Conservation (phyloP, 768 basidiomycete species). For the Leucocoprinus birnbaumii region DNA sequence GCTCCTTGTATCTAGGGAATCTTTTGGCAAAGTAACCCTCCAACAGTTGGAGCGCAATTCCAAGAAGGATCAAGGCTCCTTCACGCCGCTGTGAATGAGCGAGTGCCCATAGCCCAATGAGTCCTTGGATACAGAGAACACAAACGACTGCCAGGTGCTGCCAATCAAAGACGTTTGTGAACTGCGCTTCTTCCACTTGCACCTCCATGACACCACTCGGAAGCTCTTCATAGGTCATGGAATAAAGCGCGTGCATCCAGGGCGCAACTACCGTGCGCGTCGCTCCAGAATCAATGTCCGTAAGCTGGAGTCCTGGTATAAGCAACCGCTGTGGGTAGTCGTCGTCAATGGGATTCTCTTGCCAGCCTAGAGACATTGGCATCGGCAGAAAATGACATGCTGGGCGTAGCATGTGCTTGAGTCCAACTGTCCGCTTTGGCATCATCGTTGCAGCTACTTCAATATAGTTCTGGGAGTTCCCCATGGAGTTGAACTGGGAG, state of each 20-base stretch:
- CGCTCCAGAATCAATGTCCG: conserved; percentile 7
- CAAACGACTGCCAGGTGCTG: conserved; percentile 1
- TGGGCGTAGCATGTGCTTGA: conserved; percentile 10
- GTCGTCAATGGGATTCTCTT: conserved; percentile 8
- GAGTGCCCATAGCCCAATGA: not conserved
- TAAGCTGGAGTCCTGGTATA: conserved; percentile 2
- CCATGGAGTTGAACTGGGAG: not conserved
- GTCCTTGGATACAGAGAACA: conserved; percentile 2
- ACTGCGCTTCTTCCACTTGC: conserved; percentile 4
- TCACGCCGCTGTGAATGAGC: not conserved
- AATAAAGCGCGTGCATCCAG: conserved; percentile 10
- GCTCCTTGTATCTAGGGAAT: not conserved
- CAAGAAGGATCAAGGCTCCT: not conserved
- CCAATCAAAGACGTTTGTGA: conserved; percentile 4
- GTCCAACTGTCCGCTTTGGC: conserved; percentile 7
- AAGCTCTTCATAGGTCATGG: conserved; percentile 3
- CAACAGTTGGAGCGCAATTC: not conserved
- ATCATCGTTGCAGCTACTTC: conserved; percentile 9
- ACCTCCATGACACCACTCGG: not conserved
- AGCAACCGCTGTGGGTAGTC: conserved; percentile 9
- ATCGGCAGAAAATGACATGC: conserved; percentile 6
- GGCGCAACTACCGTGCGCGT: conserved; percentile 6
- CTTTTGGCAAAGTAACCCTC: conserved; percentile 5
- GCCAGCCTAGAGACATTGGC: conserved; percentile 11
- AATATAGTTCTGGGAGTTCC: not conserved